Conservation (phyloP, 169 alveolate genomes). For the Cryptosporidium ubiquitum region DNA sequence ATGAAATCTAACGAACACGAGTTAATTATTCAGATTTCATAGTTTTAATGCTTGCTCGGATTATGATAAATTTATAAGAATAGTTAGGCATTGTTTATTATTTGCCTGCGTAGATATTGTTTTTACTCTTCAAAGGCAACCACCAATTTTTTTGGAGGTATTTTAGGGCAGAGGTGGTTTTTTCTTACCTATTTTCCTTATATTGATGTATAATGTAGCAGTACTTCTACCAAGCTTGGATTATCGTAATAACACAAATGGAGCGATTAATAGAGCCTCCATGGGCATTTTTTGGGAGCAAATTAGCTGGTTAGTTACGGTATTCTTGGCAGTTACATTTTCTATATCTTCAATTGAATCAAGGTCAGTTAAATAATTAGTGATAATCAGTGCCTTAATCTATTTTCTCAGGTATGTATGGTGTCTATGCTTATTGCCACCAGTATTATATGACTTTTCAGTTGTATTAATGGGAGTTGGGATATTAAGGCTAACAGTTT, state of each 20-base stretch:
- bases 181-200: neutral
- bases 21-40: neutral
- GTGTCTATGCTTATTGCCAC: slow-evolving; percentile 30
- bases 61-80: slow-evolving; percentile 25
- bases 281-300: slow-evolving; percentile 59
- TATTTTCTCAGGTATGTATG: slow-evolving; percentile 13
- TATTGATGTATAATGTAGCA: slow-evolving; percentile 71
- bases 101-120: neutral
- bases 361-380: slow-evolving; percentile 23
- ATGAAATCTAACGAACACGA: neutral
- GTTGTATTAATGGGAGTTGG: slow-evolving; percentile 34
- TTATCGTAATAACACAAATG: slow-evolving; percentile 62
- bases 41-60: neutral
- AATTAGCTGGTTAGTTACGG: slow-evolving; percentile 45
- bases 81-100: neutral
- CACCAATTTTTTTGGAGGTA: neutral
- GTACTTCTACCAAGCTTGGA: slow-evolving; percentile 68
- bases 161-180: neutral
- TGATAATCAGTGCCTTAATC: neutral
- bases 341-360: slow-evolving; percentile 38
- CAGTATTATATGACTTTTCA: slow-evolving; percentile 44
- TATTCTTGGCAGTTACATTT: slow-evolving; percentile 36
- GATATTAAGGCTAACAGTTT: slow-evolving; percentile 16
- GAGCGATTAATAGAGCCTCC: slow-evolving; percentile 59
- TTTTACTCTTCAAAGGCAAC: neutral